Evolutionary conservation across 2,329 filamentous ascomycete species (phyloP), one percentile per base, ranked within the genome.

Genomic region (Colletotrichum sp.): DNA sequence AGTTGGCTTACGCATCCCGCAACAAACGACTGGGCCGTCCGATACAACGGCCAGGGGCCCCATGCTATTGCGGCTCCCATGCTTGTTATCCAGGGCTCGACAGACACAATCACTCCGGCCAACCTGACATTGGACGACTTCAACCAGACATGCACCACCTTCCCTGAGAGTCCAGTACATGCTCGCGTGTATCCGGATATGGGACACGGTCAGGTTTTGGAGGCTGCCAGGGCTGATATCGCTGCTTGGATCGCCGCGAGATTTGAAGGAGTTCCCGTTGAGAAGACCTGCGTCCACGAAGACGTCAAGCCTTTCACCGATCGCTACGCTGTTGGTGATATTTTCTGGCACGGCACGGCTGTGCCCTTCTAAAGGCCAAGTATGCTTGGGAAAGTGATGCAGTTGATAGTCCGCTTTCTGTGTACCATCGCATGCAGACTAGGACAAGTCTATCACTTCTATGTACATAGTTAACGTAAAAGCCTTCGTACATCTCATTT

Each of bases 41-140:
- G 68, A 6, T 71, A 71, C 65, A 79, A 81, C 55, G 80, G 80
- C 4, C 71, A 69, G 34, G 80, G 79, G 0, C 77, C 79, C 2
- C 76, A 79, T 30, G 59, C 71, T 0, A 69, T 81, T 13, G 80
- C 80, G 0, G 78, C 70, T 12, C 80, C 80, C 0, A 66, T 81
- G 55, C 72, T 81, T 8, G 78, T 81, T 7, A 75, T 81, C 15
- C 80, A 81, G 57, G 80, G 80, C 7, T 62, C 52, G 3, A 69
- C 69, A 5, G 79, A 80, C 59, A 57, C 72, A 3, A 16, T 80
- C 3, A 80, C 80, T 4, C 71, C 71, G 1, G 67, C 67, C 2
- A 49, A 71, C 39, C 13, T 71, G 21, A 71, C 59, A 12, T 24
- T 68, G 65, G 39, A 68, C 16, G 65, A 68, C 28, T 68, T 68